Percentiles rank a stretch among this genome's conserved stretches.
Conservation (phyloP, 768 basidiomycete species). For the Obba rivulosa region DNA sequence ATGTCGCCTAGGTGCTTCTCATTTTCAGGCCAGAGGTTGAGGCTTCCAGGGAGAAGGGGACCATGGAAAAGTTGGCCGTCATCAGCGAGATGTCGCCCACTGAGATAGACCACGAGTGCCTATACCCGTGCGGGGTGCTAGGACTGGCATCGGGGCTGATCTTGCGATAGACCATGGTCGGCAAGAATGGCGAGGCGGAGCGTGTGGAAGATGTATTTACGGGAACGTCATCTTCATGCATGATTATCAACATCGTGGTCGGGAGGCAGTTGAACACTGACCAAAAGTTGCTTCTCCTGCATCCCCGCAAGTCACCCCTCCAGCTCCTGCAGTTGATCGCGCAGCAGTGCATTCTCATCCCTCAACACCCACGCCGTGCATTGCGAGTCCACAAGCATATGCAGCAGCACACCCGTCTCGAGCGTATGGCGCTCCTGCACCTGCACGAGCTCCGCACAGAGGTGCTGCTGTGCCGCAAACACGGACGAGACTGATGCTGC, state of each 20-base stretch:
- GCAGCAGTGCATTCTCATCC: conserved; percentile 53
- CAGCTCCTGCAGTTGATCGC: conserved; percentile 33
- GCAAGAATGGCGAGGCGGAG: conserved; percentile 24
- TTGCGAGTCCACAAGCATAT: conserved; percentile 73
- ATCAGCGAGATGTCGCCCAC: conserved; percentile 54
- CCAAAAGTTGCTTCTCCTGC: conserved; percentile 39
- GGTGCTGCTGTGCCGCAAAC: conserved; percentile 32
- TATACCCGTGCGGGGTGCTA: conserved; percentile 13
- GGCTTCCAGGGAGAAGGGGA: conserved; percentile 64
- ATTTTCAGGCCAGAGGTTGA: conserved; percentile 68
- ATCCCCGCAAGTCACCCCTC: conserved; percentile 28
- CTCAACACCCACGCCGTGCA: conserved; percentile 55
- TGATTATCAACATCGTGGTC: conserved; percentile 70
- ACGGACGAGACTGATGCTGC: conserved; percentile 58
- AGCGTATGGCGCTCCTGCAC: conserved; percentile 63
- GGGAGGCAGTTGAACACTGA: conserved; percentile 66
- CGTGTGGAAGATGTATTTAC: conserved; percentile 22
- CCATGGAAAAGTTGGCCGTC: conserved; percentile 61
- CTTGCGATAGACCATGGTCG: conserved; percentile 24
- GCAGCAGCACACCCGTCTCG: conserved; percentile 67
- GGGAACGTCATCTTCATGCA: conserved; percentile 42
- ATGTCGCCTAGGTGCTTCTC: conserved; percentile 71
- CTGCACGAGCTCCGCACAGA: conserved; percentile 35
- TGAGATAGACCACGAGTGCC: conserved; percentile 18
- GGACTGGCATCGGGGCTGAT: background rate